Evolutionary conservation across 164 flowering plant genomes (phyloP), one percentile per base, ranked within the genome.

Genomic region (Brasenia schreberi): DNA sequence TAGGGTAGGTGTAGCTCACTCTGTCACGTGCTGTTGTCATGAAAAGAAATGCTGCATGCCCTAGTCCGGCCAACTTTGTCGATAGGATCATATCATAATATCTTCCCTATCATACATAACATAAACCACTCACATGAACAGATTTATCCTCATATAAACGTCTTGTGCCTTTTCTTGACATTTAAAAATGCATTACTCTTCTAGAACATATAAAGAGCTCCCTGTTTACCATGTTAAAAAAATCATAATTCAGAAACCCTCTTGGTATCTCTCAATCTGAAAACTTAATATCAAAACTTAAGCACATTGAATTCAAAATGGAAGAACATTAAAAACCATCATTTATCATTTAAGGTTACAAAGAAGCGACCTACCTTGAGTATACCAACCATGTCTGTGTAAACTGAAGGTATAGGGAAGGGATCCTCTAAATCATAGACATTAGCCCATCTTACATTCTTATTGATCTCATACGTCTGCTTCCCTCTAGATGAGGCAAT

Each of bases 371-470:
- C 14, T 63, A 89, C 98, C 95, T 82, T 89, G 11, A 92, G 80
- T 43, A 85, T 12, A 70, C 98, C 98, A 52, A 88, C 18, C 88
- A 89, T 86, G 76, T 92, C 98, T 9, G 85, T 81, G 39, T 88
- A 92, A 72, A 83, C 96, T 7, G 84, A 88, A 0, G 95, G 95
- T 0, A 83, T 90, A 19, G 96, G 98, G 62, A 77, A 92, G 56
- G 82, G 75, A 63, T 84, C 87, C 67, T 92, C 93, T 0, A 73
- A 78, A 66, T 92, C 96, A 70, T 85, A 87, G 1, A 56, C 93
- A 82, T 78, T 68, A 45, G 98, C 89, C 90, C 90, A 89, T 67
- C 96, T 83, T 66, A 92, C 96, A 77, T 92, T 92, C 77, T 92
- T 92, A 70, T 92, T 92, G 75, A 92, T 19, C 77, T 89, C 98